phyloP scores from a whole-genome alignment of 2,329 filamentous ascomycete genomes.

The Arthrobotrys sinensis region DNA sequence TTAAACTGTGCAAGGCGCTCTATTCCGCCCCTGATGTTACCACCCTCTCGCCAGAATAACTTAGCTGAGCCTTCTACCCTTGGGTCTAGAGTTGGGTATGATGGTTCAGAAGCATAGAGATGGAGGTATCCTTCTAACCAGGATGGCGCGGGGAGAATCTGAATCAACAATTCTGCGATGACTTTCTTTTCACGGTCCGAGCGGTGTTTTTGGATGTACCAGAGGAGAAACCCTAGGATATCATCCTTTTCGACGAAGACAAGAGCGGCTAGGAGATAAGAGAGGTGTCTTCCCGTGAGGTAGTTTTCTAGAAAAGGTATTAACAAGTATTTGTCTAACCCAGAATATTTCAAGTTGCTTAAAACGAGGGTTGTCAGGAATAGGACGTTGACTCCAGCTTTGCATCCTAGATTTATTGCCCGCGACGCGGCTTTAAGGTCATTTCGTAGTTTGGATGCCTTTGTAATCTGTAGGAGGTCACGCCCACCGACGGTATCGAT shows the following conservation, averaged over 20 bases:
- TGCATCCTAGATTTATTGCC: background rate
- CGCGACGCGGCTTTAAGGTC: too few relatives aligned
- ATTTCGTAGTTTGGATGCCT: too few relatives aligned
- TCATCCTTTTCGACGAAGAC: background rate
- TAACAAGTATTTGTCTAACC: too few relatives aligned
- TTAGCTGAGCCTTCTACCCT: background rate
- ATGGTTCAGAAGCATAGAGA: background rate
- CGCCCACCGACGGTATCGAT: too few relatives aligned
- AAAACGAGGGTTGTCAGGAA: background rate
- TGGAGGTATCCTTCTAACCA: background rate
- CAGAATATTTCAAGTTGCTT: too few relatives aligned
- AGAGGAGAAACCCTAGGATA: background rate
- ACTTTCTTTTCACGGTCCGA: background rate
- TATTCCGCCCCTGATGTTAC: too few relatives aligned
- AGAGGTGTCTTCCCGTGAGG: slow-evolving; percentile 1
- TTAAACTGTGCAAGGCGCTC: too few relatives aligned
- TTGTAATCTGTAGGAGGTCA: too few relatives aligned
- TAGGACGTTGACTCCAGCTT: background rate
- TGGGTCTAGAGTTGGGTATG: too few relatives aligned
- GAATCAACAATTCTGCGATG: background rate
- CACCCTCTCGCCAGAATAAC: background rate
- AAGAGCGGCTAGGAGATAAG: background rate
- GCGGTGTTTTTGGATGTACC: slow-evolving; percentile 7
- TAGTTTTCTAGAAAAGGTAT: slow-evolving; percentile 1
- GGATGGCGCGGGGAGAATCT: background rate